Evolutionary conservation across 257 asterid species (phyloP).

Genomic region (Penstemon newberryi): DNA sequence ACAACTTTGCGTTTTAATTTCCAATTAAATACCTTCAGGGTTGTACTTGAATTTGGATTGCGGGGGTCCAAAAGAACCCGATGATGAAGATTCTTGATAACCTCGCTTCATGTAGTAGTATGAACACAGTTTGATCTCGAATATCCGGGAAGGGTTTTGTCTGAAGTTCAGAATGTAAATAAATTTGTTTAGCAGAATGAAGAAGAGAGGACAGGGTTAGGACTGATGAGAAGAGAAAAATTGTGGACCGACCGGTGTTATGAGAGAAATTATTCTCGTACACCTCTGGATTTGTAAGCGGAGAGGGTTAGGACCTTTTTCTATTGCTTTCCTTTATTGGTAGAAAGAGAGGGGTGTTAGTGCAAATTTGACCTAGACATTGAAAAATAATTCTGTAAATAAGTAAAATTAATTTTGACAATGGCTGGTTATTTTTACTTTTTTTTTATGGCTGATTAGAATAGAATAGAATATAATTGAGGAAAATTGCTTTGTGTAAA

Average conservation of each 20-base stretch:
- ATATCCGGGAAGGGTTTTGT: constrained; percentile 16
- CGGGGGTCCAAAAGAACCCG: constrained; percentile 70
- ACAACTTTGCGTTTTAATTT: not conserved
- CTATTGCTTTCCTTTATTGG: too few species aligned
- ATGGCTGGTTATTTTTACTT: too few species aligned
- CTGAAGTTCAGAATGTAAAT: not conserved
- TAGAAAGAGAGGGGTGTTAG: too few species aligned
- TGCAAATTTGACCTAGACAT: too few species aligned
- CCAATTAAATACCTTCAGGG: constrained; percentile 53
- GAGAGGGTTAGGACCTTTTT: not conserved
- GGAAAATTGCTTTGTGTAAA: too few species aligned
- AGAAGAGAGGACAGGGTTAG: not conserved
- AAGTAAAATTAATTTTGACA: too few species aligned
- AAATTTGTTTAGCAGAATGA: not conserved
- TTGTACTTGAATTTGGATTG: constrained; percentile 72
- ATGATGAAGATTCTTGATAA: constrained; percentile 72
- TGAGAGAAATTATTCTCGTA: not conserved
- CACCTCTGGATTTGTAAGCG: not conserved
- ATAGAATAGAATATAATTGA: too few species aligned
- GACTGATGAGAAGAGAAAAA: not conserved
- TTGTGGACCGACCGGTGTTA: constrained; percentile 1
- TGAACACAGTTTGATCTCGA: constrained; percentile 20
- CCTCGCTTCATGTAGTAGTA: constrained; percentile 67
- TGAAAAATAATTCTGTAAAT: too few species aligned
- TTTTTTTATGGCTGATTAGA: too few species aligned